These are phyloP conservation scores for Arachis monticola DNA, from an alignment of 331 rosid species.

Conservation along the genomic window DNA sequence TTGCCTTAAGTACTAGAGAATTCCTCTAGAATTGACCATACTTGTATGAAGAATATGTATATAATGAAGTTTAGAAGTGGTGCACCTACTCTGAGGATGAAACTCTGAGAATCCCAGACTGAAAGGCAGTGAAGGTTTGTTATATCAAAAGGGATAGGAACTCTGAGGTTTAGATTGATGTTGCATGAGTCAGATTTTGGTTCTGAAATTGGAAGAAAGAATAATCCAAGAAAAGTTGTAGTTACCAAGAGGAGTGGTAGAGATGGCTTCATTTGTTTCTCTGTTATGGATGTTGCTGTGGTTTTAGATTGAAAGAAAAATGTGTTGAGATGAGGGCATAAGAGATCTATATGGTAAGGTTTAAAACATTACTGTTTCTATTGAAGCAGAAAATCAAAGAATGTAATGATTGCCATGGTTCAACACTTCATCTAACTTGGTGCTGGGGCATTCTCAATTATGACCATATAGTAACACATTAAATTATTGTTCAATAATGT, in stretches of 20 bases:
- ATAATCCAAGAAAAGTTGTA: constrained; percentile 38
- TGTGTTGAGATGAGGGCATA: not conserved
- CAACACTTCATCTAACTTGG: constrained; percentile 46
- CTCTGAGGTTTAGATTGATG: constrained; percentile 49
- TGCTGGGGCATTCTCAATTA: constrained; percentile 42
- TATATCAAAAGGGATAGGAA: constrained; percentile 55
- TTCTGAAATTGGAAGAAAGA: constrained; percentile 40
- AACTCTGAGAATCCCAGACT: constrained; percentile 72
- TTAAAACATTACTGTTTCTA: constrained; percentile 15
- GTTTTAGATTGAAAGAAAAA: constrained; percentile 23
- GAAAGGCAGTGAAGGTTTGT: constrained; percentile 61
- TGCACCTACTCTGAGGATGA: constrained; percentile 72
- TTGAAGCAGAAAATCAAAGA: constrained; percentile 29
- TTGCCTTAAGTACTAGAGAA: too few relatives aligned
- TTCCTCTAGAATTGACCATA: too few relatives aligned
- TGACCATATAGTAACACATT: constrained; percentile 36
- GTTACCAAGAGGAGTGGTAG: constrained; percentile 37
- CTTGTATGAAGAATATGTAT: not conserved
- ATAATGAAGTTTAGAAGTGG: constrained; percentile 11
- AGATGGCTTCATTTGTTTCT: constrained; percentile 50
- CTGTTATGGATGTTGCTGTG: constrained; percentile 19
- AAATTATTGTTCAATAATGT: not conserved
- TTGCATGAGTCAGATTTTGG: constrained; percentile 68
- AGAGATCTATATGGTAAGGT: constrained; percentile 26
- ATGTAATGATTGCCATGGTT: constrained; percentile 46